Percentiles rank a stretch among this genome's conserved stretches.
Conservation (phyloP, 176 grass and related monocot genomes). For the Guadua angustifolia region DNA sequence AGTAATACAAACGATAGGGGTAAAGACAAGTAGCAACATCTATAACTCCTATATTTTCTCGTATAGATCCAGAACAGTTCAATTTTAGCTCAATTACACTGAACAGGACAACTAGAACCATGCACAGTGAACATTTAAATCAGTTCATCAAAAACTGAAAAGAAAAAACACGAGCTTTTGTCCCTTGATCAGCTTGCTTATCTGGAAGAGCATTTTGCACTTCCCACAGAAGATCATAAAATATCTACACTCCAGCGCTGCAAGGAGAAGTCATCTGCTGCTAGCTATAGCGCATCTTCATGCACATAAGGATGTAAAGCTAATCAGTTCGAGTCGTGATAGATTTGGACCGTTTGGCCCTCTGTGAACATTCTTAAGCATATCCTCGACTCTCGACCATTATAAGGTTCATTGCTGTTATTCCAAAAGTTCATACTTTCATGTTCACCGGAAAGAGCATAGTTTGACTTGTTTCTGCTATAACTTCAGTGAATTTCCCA, state of each 20-base stretch:
- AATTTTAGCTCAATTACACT: conserved; percentile 22
- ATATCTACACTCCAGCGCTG: not conserved
- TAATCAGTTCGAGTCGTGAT: not conserved
- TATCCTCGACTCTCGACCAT: not conserved
- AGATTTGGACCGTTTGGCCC: not conserved
- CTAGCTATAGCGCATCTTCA: not conserved
- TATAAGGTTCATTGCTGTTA: conserved; percentile 18
- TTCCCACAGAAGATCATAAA: not conserved
- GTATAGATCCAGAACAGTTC: not conserved
- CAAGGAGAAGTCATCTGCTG: conserved; percentile 22
- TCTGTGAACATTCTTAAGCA: not conserved
- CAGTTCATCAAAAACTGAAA: not conserved
- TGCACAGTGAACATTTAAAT: conserved; percentile 3
- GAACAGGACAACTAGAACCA: conserved; percentile 17
- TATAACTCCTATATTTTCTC: not conserved
- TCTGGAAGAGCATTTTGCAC: not conserved
- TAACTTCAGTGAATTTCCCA: conserved; percentile 5
- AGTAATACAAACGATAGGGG: not conserved
- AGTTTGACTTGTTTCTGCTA: not conserved
- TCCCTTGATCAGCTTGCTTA: conserved; percentile 17
- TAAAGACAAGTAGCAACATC: conserved; percentile 15
- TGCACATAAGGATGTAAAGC: not conserved
- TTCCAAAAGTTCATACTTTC: not conserved
- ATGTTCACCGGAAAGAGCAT: conserved; percentile 1
- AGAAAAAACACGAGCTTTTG: not conserved